These are phyloP conservation scores for Kodamaea restingae DNA, from an alignment of 805 yeast genomes.

Conservation along the genomic window DNA sequence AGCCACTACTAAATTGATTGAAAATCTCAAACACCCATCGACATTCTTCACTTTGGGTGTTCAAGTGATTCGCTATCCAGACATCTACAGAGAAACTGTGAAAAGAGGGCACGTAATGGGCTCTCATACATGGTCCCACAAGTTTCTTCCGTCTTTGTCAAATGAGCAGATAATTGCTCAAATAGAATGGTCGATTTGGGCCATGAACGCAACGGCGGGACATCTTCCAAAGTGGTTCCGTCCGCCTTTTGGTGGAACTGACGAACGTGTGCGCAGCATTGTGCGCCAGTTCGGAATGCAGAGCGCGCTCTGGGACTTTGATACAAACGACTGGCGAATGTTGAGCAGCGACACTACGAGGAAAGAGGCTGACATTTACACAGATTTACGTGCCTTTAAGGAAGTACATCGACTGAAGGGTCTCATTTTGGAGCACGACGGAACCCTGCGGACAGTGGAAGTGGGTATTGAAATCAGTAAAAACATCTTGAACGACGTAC, in stretches of 20 bases:
- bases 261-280: constrained; percentile 77
- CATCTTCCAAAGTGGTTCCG: constrained; percentile 90
- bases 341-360: constrained; percentile 16
- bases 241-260: constrained; percentile 96
- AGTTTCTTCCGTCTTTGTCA: constrained; percentile 68
- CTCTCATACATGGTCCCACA: constrained; percentile 92
- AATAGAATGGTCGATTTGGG: constrained; percentile 94
- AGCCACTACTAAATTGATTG: constrained; percentile 58
- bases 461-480: constrained; percentile 56
- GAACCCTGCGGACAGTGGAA: constrained; percentile 58
- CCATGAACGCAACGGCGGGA: constrained; percentile 89
- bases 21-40: constrained; percentile 47
- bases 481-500: constrained; percentile 48
- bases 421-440: constrained; percentile 84
- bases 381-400: constrained; percentile 56
- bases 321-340: constrained; percentile 87
- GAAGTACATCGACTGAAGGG: constrained; percentile 40
- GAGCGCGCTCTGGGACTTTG: constrained; percentile 87
- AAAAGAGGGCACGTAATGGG: constrained; percentile 74
- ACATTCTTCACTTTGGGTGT: constrained; percentile 87
- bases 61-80: constrained; percentile 74
- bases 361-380: constrained; percentile 49
- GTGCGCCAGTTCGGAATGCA: constrained; percentile 82
- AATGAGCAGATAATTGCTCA: constrained; percentile 87
- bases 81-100: constrained; percentile 55